Conservation (phyloP, 2,329 filamentous ascomycete species). For the Zymoseptoria ardabiliae region DNA sequence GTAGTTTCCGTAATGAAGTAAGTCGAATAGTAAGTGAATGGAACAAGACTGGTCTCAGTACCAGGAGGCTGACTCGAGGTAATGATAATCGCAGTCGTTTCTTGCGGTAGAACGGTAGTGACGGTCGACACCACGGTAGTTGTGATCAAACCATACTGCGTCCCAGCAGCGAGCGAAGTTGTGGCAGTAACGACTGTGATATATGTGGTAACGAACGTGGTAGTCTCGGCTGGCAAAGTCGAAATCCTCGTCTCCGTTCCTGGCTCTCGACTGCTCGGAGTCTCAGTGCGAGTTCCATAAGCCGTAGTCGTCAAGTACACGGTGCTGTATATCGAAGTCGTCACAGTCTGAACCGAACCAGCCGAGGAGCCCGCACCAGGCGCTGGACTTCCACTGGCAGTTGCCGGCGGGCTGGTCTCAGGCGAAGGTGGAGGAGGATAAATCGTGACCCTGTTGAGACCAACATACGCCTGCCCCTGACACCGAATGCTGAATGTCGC, state of each 20-base stretch:
- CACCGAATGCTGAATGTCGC: not conserved
- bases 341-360: not conserved
- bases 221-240: not conserved
- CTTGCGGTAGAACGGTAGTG: not conserved
- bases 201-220: not conserved
- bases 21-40: not conserved
- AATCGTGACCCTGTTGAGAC: not conserved
- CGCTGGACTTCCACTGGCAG: not conserved
- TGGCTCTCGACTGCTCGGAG: not conserved
- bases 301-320: not conserved
- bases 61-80: not conserved
- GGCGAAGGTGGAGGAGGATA: not conserved
- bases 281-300: not conserved
- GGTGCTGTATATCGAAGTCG: not conserved
- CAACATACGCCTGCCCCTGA: not conserved
- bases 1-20: not conserved
- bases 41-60: not conserved
- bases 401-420: not conserved
- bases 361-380: not conserved
- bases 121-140: not conserved
- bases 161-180: not conserved
- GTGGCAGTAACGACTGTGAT: not conserved
- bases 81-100: not conserved
- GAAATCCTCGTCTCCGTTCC: not conserved
- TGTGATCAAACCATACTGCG: not conserved